Evolutionary conservation across 306 rosid species (phyloP).

Genomic region (Corylus americana): DNA sequence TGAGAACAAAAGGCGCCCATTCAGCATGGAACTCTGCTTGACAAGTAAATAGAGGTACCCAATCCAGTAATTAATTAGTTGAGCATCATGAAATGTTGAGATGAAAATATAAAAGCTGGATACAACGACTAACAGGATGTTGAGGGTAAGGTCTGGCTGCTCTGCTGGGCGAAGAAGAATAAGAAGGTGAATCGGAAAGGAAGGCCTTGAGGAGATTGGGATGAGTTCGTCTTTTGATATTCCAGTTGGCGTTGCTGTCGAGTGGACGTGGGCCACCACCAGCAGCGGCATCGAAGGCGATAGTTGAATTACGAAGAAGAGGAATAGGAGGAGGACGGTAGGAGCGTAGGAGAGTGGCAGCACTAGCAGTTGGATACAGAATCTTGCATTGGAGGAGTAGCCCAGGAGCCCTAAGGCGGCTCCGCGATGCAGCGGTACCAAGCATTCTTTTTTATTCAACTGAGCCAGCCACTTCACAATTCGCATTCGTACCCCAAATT

Average conservation of each 20-base stretch:
- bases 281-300: background rate
- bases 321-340: background rate
- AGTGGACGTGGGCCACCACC: background rate
- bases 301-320: background rate
- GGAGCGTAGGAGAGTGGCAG: background rate
- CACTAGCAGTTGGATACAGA: background rate
- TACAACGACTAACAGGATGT: slow-evolving; percentile 26
- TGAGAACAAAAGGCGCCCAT: slow-evolving; percentile 37
- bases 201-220: slow-evolving; percentile 34
- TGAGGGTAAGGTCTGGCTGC: slow-evolving; percentile 8
- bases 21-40: slow-evolving; percentile 27
- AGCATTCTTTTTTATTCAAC: slow-evolving; percentile 26
- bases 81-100: background rate
- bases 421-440: slow-evolving; percentile 37
- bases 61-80: too few species aligned
- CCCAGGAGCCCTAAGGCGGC: slow-evolving; percentile 31
- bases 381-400: slow-evolving; percentile 21
- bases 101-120: background rate
- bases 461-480: background rate
- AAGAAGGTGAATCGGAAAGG: slow-evolving; percentile 29
- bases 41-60: background rate
- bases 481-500: too few species aligned
- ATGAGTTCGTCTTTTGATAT: slow-evolving; percentile 10
- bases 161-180: slow-evolving; percentile 21
- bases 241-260: background rate